Conservation (phyloP, 306 rosid species). For the Cotoneaster glaucophyllus region DNA sequence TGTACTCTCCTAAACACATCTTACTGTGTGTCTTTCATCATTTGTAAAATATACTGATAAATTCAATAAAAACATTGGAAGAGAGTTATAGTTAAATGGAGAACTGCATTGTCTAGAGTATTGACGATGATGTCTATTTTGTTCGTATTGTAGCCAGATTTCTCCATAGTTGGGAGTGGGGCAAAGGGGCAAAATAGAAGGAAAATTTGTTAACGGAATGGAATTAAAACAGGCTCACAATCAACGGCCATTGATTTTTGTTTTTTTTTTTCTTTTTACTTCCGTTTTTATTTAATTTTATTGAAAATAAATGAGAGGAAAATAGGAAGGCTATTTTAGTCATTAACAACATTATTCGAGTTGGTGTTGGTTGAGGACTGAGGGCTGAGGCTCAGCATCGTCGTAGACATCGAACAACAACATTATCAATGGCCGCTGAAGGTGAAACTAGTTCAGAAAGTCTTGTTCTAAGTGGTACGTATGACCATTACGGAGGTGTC, state of each 20-base stretch:
- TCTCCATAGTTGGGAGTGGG: too few relatives aligned
- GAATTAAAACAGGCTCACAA: not conserved
- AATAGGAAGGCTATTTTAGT: too few relatives aligned
- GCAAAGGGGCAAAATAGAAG: too few relatives aligned
- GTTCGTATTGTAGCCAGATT: too few relatives aligned
- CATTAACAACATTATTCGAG: too few relatives aligned
- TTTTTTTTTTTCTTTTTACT: too few relatives aligned
- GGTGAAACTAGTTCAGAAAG: not conserved
- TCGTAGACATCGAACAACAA: not conserved
- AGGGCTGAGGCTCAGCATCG: not conserved
- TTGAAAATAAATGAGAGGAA: too few relatives aligned
- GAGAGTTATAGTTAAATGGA: not conserved
- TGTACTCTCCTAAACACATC: not conserved
- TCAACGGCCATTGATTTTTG: not conserved
- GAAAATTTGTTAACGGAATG: not conserved
- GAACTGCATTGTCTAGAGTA: too few relatives aligned
- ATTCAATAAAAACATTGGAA: not conserved
- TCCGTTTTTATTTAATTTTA: too few relatives aligned
- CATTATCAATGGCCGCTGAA: not conserved
- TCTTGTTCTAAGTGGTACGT: not conserved
- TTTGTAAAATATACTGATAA: not conserved
- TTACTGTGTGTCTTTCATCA: not conserved
- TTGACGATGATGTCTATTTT: too few relatives aligned
- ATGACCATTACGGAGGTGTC: conserved; percentile 6
- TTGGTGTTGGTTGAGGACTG: too few relatives aligned